Base-by-base conservation (phyloP, 2,329 filamentous ascomycete species). In the Basipetospora chlamydospora region DNA sequence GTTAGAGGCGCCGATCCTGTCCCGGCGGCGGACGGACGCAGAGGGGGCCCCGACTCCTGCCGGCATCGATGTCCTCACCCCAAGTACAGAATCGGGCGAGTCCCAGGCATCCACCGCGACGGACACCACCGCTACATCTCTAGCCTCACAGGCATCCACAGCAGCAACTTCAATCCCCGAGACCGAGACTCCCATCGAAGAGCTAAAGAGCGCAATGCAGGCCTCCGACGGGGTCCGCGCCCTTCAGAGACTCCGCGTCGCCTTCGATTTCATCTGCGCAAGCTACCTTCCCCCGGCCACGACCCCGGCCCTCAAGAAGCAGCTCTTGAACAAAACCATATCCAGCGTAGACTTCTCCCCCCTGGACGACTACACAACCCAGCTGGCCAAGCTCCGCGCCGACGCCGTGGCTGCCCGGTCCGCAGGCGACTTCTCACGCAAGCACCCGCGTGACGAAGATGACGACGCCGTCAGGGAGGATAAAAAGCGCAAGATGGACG, bases 401-500 rank as follows among this genome's bases (percentile, higher is more conserved):
- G 77, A 93, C 51, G 82, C 80, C 1, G 56, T 75, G 5, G 73
- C 80, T 1, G 64, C 81, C 3, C 71, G 84, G 37, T 76, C 77
- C 2, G 58, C 76, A 7, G 68, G 64, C 2, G 79, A 87, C 53
- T 85, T 79, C 52, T 74, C 80, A 3, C 67, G 77, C 15, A 88
- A 87, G 53, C 68, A 78, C 12, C 57, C 57, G 1, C 52, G 67
- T 0, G 77, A 84, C 41, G 82, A 84, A 25, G 78, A 84, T 22
- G 71, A 74, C 17, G 70, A 73, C 25, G 68, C 72, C 10, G 64
- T 66, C 10, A 60, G 77, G 3, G 75, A 74, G 3, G 82, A 87
- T 54, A 94, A 90, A 71, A 87, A 80, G 61, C 66, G 79, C 29
- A 87, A 78, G 54, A 75, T 80, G 58, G 86, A 94, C 35, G 88